These are phyloP conservation scores for Monosporascus sp. DNA, from an alignment of 2,329 filamentous ascomycete species.

Conservation along the genomic window DNA sequence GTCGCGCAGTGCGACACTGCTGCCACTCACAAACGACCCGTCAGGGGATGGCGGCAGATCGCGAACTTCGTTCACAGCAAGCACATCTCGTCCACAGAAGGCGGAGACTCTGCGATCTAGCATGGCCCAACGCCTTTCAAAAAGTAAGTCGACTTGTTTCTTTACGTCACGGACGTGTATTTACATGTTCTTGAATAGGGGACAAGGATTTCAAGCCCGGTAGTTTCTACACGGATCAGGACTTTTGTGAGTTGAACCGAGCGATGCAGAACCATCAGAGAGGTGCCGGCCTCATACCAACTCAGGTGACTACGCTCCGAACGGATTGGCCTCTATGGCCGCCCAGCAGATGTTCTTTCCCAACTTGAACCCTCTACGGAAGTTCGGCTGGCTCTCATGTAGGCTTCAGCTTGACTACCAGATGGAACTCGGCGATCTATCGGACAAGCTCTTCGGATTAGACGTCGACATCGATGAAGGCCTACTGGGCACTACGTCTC, in stretches of 20 bases:
- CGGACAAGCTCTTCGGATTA: constrained; percentile 9
- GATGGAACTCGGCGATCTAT: constrained; percentile 11
- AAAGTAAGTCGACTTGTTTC: too few relatives aligned
- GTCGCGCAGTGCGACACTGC: too few relatives aligned
- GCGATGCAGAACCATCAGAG: background rate
- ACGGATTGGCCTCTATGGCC: constrained; percentile 9
- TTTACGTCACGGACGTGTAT: background rate
- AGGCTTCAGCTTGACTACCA: constrained; percentile 4
- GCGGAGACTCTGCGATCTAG: too few relatives aligned
- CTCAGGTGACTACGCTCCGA: constrained; percentile 1
- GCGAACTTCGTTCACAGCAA: too few relatives aligned
- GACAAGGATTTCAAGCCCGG: background rate
- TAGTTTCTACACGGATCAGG: constrained; percentile 11
- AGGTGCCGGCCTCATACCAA: background rate
- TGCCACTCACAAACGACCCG: too few relatives aligned
- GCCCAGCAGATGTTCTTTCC: constrained; percentile 8
- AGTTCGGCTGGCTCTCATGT: constrained; percentile 7
- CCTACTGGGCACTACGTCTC: too few relatives aligned
- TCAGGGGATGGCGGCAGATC: too few relatives aligned
- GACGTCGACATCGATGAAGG: constrained; percentile 4
- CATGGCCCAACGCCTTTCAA: too few relatives aligned
- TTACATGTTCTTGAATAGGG: background rate
- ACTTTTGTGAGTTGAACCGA: constrained; percentile 7
- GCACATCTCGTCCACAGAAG: too few relatives aligned
- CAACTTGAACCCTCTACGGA: constrained; percentile 9